Evolutionary conservation across 129 eudicot genomes (phyloP).

Genomic region (Tagetes erecta): DNA sequence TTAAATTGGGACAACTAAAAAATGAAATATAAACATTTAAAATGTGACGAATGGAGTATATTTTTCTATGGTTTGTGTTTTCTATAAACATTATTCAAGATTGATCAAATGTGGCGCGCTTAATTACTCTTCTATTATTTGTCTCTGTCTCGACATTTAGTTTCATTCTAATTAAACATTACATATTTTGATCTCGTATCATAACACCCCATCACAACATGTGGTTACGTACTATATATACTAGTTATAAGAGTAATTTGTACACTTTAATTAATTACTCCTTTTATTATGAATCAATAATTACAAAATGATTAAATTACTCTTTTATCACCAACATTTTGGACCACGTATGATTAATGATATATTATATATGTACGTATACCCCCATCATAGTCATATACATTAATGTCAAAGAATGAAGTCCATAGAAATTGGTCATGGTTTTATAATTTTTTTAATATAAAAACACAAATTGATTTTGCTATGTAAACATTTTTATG

Average conservation of each 20-base stretch:
- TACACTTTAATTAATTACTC: no score
- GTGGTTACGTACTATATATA: neutral
- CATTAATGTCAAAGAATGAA: neutral
- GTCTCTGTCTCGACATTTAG: no score
- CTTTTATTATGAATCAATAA: neutral
- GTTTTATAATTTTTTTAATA: neutral
- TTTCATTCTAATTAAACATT: no score
- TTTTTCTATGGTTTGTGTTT: no score
- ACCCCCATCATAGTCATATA: constrained; percentile 22
- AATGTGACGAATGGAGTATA: no score
- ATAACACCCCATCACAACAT: no score
- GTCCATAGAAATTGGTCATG: neutral
- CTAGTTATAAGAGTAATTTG: neutral
- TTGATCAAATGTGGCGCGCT: no score
- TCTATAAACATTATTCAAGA: no score
- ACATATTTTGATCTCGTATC: no score
- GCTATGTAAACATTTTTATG: neutral
- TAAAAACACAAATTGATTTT: neutral
- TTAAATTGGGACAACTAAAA: no score
- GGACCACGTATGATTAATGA: constrained; percentile 13
- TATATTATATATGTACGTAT: neutral
- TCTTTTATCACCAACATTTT: constrained; percentile 3
- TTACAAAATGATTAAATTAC: neutral
- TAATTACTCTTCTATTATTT: no score
- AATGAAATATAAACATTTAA: no score